A percentile compares a stretch with the other conserved stretches of the same genome.
These are phyloP conservation scores for Platanthera zijinensis DNA, from an alignment of 106 monocot species.

Conservation along the genomic window DNA sequence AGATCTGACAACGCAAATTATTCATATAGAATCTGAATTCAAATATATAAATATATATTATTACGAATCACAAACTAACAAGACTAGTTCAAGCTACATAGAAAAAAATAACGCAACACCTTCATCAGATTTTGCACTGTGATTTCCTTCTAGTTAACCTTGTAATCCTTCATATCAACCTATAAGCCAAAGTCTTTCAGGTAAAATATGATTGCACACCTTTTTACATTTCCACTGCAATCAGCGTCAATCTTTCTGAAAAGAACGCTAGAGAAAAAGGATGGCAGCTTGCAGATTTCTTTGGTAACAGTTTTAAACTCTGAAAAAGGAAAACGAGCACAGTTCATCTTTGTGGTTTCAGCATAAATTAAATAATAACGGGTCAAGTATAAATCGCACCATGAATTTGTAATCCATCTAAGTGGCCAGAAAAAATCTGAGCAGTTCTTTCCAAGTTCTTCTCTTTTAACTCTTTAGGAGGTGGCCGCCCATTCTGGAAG, in stretches of 20 bases:
- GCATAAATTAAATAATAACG: not conserved
- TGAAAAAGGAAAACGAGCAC: conserved; percentile 6
- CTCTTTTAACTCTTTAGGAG: conserved; percentile 62
- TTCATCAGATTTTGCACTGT: not conserved
- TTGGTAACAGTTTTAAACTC: conserved; percentile 76
- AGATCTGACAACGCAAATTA: not conserved
- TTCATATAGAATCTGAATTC: not conserved
- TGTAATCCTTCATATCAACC: not conserved
- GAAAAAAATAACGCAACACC: not conserved
- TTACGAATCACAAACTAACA: not conserved
- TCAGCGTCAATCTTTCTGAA: conserved; percentile 80
- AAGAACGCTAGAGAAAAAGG: conserved; percentile 72
- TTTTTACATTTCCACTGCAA: conserved; percentile 47
- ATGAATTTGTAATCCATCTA: conserved; percentile 69
- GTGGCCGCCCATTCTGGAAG: conserved; percentile 80
- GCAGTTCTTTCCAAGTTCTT: conserved; percentile 59
- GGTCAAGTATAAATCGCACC: conserved; percentile 20
- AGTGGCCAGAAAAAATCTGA: conserved; percentile 53
- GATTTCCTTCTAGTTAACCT: not conserved
- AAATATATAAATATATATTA: not conserved
- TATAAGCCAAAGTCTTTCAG: not conserved
- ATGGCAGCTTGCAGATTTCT: conserved; percentile 94
- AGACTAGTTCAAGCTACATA: not conserved
- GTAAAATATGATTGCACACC: conserved; percentile 25
- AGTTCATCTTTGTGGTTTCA: not conserved